These are phyloP conservation scores for Talaromyces proteolyticus DNA, from an alignment of 495 filamentous ascomycete species.

Conservation along the genomic window DNA sequence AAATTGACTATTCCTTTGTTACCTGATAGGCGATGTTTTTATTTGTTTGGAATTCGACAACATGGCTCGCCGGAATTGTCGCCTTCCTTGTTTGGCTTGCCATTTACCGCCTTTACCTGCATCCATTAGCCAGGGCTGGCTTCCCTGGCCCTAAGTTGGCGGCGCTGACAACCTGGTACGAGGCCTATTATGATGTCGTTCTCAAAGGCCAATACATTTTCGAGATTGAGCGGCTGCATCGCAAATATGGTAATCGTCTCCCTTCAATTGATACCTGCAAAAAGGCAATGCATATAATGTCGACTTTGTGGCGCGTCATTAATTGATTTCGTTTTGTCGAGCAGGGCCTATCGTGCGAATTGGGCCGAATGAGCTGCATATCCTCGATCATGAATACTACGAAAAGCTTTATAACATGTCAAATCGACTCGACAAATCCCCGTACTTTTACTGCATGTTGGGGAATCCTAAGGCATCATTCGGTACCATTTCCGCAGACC, in stretches of 20 bases:
- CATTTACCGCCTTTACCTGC: constrained; percentile 10
- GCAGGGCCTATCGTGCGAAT: constrained; percentile 25
- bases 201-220: constrained; percentile 9
- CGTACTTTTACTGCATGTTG: constrained; percentile 13
- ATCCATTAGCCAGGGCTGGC: constrained; percentile 3
- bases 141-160: constrained; percentile 14
- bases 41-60: not conserved
- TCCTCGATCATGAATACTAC: constrained; percentile 29
- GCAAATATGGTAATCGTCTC: constrained; percentile 9
- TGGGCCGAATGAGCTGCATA: constrained; percentile 29
- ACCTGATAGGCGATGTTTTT: too few relatives aligned
- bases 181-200: constrained; percentile 11
- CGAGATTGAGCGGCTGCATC: constrained; percentile 12
- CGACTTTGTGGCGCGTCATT: not conserved
- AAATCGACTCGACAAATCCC: constrained; percentile 22
- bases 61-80: not conserved
- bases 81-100: not conserved
- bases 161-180: constrained; percentile 13
- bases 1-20: too few relatives aligned
- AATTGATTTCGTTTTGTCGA: not conserved
- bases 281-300: not conserved
- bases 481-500: constrained; percentile 16
- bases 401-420: constrained; percentile 26
- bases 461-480: constrained; percentile 12
- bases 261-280: not conserved